These are phyloP conservation scores for Plasmodium gonderi DNA, from an alignment of 169 alveolate genomes.

Conservation along the genomic window DNA sequence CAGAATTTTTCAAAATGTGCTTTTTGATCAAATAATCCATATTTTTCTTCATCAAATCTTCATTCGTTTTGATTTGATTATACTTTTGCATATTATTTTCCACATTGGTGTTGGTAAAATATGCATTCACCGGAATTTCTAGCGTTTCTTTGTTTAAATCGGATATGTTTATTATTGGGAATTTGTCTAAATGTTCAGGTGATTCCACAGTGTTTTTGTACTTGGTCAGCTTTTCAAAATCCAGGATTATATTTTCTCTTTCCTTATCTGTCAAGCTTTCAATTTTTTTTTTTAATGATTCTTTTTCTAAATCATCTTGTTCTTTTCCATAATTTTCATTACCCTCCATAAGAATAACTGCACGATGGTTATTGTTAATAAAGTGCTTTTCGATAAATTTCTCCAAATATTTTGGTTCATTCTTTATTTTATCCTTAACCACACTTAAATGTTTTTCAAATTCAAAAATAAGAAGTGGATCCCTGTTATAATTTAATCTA, in stretches of 20 bases:
- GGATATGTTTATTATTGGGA: constrained; percentile 77
- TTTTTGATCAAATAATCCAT: constrained; percentile 7
- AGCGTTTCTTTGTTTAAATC: constrained; percentile 80
- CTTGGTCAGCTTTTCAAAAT: constrained; percentile 72
- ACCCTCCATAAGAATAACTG: constrained; percentile 80
- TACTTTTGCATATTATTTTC: constrained; percentile 35
- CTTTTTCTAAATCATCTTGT: constrained; percentile 65
- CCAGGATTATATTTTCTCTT: constrained; percentile 77
- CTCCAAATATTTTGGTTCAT: constrained; percentile 76
- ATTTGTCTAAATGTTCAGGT: constrained; percentile 76
- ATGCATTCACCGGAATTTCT: constrained; percentile 79
- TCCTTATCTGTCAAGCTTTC: constrained; percentile 75
- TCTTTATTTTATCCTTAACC: constrained; percentile 46
- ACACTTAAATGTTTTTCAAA: constrained; percentile 41
- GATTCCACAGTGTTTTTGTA: constrained; percentile 76
- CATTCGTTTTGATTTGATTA: neutral
- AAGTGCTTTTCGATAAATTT: constrained; percentile 77
- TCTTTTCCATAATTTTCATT: constrained; percentile 76
- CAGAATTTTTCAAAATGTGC: constrained; percentile 41
- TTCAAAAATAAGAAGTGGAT: constrained; percentile 60
- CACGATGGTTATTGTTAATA: constrained; percentile 77
- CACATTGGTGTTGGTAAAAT: constrained; percentile 13
- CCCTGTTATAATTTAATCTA: constrained; percentile 50
- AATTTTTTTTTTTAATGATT: constrained; percentile 60
- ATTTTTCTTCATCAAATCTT: constrained; percentile 9